A percentile compares a stretch with the other conserved stretches of the same genome.
These are phyloP conservation scores for Trichoderma arundinaceum DNA, from an alignment of 2,329 filamentous ascomycete genomes.

Conservation along the genomic window DNA sequence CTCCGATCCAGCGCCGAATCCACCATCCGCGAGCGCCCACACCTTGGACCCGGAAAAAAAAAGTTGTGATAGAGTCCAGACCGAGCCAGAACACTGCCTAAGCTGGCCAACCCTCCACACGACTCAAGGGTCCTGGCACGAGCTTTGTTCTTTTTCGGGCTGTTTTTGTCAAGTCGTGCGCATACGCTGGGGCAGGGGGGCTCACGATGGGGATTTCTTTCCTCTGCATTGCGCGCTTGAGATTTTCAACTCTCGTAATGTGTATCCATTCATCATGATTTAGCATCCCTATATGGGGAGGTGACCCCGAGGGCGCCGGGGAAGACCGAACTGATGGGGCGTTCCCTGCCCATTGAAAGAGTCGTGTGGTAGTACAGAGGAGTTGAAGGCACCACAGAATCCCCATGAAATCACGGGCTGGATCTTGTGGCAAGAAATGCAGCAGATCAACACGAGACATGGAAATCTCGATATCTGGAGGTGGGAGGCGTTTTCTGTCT, in stretches of 20 bases:
- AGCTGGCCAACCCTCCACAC: conserved; percentile 19
- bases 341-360: neutral
- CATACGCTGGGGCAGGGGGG: conserved; percentile 14
- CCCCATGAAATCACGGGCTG: too few relatives aligned
- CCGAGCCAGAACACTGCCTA: conserved; percentile 32
- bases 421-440: too few relatives aligned
- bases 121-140: conserved; percentile 27
- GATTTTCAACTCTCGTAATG: conserved; percentile 1
- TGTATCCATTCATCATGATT: conserved; percentile 7
- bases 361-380: too few relatives aligned
- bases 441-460: too few relatives aligned
- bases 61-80: conserved; percentile 32
- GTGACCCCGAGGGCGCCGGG: conserved; percentile 3
- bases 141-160: conserved; percentile 33
- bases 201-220: neutral
- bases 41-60: conserved; percentile 19
- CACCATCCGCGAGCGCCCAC: conserved; percentile 29
- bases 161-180: conserved; percentile 25
- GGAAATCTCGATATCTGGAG: too few relatives aligned
- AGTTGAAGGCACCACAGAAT: too few relatives aligned
- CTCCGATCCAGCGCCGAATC: conserved; percentile 32
- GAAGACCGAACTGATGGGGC: conserved; percentile 18
- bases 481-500: too few relatives aligned
- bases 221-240: neutral
- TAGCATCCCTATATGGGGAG: neutral